Base-by-base conservation (phyloP, 2,329 filamentous ascomycete genomes). In the Exophiala sp. region DNA sequence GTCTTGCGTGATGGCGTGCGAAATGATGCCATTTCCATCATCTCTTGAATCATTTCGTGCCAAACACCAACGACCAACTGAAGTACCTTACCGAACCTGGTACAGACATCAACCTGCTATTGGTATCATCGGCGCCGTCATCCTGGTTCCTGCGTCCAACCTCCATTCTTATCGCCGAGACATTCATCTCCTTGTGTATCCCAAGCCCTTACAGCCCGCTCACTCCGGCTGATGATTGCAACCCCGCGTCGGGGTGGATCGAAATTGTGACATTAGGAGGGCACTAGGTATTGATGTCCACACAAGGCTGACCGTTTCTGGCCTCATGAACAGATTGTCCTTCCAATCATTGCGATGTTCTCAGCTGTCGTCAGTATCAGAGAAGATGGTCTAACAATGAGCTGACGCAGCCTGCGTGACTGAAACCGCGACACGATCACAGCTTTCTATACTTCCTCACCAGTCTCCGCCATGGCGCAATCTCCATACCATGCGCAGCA, bases 391-490 rank as follows among this genome's bases (percentile, higher is more conserved):
- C 34, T 3, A 16, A 37, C 11, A 16, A 37, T 19, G 34, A 3
- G 34, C 34, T 32, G 29, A 32, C 29, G 29, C 29, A 13, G 6
- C 29, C 29, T 32, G 29, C 11, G 6, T 32, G 29, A 7, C 11
- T 32, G 29, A 7, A 7, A 7, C 11, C n/a, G 6, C 6, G 11
- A 7, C 11, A 9, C 18, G 34, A 37, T 4, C 13, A 18, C 37
- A 23, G 42, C 4, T 8, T 23, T 35, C 16, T 19, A 34, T 13
- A 14, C 14, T 37, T 37, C 42, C 27, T 45, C 42, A 45, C 29
- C 30, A 4, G 29, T 35, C 44, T 50, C 43, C 23, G 44, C 42
- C 22, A 58, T 58, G 56, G 52, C 56, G 56, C 56, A 56, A 58
- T 55, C 56, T n/a, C 50, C 51, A n/a, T 39, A 53, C 16, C 10